phyloP scores from a whole-genome alignment of 768 basidiomycete genomes.

The Porpolomopsis calyptriformis region DNA sequence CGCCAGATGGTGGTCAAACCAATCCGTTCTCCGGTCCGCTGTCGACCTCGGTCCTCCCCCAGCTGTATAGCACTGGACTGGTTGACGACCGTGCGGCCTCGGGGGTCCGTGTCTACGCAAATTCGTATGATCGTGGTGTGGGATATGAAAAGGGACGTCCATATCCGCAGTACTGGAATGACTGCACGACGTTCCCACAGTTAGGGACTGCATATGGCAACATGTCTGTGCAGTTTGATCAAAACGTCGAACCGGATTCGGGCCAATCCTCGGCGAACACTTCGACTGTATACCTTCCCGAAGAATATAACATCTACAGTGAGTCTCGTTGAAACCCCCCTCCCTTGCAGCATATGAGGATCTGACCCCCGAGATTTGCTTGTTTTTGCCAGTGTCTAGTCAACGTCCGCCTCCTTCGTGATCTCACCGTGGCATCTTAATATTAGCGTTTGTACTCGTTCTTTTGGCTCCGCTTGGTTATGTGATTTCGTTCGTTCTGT shows the following conservation, averaged over 20 bases:
- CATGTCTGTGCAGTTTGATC: constrained; percentile 8
- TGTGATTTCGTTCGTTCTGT: too few relatives aligned
- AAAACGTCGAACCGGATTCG: not conserved
- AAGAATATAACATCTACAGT: constrained; percentile 10
- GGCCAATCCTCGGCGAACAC: not conserved
- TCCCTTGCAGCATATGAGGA: not conserved
- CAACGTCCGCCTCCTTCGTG: not conserved
- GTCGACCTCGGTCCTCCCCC: constrained; percentile 65
- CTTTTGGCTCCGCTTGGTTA: too few relatives aligned
- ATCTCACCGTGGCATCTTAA: too few relatives aligned
- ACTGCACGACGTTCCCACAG: constrained; percentile 43
- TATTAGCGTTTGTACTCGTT: too few relatives aligned
- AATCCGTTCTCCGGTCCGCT: constrained; percentile 35
- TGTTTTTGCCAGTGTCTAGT: not conserved
- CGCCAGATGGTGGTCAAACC: constrained; percentile 12
- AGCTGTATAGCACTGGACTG: constrained; percentile 65
- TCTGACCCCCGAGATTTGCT: not conserved
- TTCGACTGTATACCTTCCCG: constrained; percentile 7
- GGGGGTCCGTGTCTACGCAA: constrained; percentile 12
- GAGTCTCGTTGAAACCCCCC: not conserved
- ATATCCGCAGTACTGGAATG: constrained; percentile 47
- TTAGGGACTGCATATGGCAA: constrained; percentile 31
- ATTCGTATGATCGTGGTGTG: constrained; percentile 12
- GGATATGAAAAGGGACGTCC: constrained; percentile 16
- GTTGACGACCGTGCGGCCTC: constrained; percentile 34